These are phyloP conservation scores for Henckelia pumila DNA, from an alignment of 257 asterid species.

Conservation along the genomic window DNA sequence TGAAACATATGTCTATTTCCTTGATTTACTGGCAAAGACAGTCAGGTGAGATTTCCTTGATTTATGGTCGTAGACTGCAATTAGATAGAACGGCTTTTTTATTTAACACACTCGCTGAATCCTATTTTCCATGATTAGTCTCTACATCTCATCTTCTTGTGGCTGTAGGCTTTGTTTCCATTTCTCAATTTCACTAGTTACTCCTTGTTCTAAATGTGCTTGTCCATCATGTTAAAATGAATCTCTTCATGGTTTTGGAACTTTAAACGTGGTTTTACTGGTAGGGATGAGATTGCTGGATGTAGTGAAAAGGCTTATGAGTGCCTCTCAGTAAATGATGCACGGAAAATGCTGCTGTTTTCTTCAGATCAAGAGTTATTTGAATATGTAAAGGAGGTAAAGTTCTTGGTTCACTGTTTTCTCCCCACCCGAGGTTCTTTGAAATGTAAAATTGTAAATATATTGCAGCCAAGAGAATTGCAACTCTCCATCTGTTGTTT, in stretches of 20 bases:
- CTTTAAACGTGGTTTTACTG: slow-evolving; percentile 25
- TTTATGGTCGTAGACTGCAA: not conserved
- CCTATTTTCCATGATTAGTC: too few relatives aligned
- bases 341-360: slow-evolving; percentile 59
- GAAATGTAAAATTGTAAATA: too few relatives aligned
- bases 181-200: not conserved
- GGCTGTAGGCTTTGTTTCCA: not conserved
- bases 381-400: slow-evolving; percentile 59
- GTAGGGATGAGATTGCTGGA: slow-evolving; percentile 93
- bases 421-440: not conserved
- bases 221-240: not conserved
- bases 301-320: slow-evolving; percentile 94
- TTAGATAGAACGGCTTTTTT: not conserved
- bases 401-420: slow-evolving; percentile 3
- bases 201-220: not conserved
- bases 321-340: slow-evolving; percentile 63
- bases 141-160: not conserved
- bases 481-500: too few relatives aligned
- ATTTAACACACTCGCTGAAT: too few relatives aligned
- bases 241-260: slow-evolving; percentile 13
- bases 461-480: not conserved
- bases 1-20: slow-evolving; percentile 77
- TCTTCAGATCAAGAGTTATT: slow-evolving; percentile 68
- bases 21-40: slow-evolving; percentile 96
- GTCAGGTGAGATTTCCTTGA: slow-evolving; percentile 51